Evolutionary conservation across 2,329 filamentous ascomycete genomes (phyloP).

Genomic region (Cordyceps sp.): DNA sequence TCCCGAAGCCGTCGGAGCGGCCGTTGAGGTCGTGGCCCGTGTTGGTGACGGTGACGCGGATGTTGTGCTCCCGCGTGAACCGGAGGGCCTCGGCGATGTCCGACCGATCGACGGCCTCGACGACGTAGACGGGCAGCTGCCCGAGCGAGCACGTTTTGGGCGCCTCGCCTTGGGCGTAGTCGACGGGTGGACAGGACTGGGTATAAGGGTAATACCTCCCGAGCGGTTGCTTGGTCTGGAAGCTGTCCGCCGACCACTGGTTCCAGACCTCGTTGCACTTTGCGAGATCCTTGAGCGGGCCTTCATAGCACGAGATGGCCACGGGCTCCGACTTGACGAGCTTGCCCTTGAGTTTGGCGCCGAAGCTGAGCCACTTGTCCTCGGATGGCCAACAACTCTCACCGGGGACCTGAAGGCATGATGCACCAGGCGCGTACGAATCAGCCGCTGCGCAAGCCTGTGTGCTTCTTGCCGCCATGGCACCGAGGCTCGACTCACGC

Average conservation of each 20-base stretch:
- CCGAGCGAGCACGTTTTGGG: constrained; percentile 7
- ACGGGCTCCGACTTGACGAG: constrained; percentile 9
- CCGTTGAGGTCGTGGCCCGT: constrained; percentile 26
- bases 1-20: constrained; percentile 14
- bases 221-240: constrained; percentile 9
- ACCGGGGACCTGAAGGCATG: constrained; percentile 7
- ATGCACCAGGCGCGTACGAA: not conserved
- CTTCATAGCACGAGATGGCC: constrained; percentile 10
- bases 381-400: constrained; percentile 8
- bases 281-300: constrained; percentile 5
- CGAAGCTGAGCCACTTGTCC: constrained; percentile 5
- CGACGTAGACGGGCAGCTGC: constrained; percentile 8
- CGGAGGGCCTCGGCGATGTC: constrained; percentile 22
- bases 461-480: not conserved
- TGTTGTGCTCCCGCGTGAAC: constrained; percentile 14
- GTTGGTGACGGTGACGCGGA: constrained; percentile 23
- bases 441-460: no score
- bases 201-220: constrained; percentile 11
- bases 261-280: constrained; percentile 7
- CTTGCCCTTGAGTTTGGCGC: constrained; percentile 5
- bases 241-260: constrained; percentile 11
- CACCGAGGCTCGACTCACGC: not conserved
- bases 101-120: constrained; percentile 7
- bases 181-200: constrained; percentile 11
- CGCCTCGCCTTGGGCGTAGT: constrained; percentile 5